Evolutionary conservation across 1,139 yeast species (phyloP).

Genomic region (Debaryomyces psychrophilus): DNA sequence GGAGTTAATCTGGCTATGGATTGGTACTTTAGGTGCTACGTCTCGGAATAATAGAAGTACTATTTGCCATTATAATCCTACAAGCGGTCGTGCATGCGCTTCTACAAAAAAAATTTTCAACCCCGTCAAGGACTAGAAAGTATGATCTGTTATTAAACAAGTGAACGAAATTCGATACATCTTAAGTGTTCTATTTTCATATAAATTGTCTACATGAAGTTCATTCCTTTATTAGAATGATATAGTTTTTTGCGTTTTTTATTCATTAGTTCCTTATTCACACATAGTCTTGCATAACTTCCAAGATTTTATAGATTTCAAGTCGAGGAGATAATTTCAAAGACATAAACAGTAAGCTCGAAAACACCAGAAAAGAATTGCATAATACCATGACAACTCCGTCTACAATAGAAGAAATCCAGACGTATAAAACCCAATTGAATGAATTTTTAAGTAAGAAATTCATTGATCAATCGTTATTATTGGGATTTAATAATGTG

Average conservation of each 20-base stretch:
- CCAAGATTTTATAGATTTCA: constrained; percentile 6
- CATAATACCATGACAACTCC: constrained; percentile 1
- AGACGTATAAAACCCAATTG: constrained; percentile 31
- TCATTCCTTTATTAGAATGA: constrained; percentile 8
- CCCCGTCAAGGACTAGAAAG: not conserved
- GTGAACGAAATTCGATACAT: not conserved
- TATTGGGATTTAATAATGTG: constrained; percentile 48
- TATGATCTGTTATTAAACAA: not conserved
- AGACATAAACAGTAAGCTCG: not conserved
- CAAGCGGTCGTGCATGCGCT: constrained; percentile 6
- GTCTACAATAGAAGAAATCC: constrained; percentile 26
- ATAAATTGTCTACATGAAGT: constrained; percentile 8
- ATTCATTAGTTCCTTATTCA: constrained; percentile 2
- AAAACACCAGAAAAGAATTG: not conserved
- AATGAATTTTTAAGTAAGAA: constrained; percentile 31
- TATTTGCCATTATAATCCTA: not conserved
- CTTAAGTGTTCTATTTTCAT: not conserved
- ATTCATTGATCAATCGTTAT: constrained; percentile 45
- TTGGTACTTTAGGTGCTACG: not conserved
- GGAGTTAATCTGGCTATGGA: not conserved
- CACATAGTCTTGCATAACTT: constrained; percentile 6
- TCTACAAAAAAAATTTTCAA: constrained; percentile 6
- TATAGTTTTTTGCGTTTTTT: constrained; percentile 8
- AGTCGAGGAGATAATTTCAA: constrained; percentile 4
- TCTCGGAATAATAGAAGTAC: not conserved